phyloP scores from a whole-genome alignment of 148 eudicot genomes.

The Mesembryanthemum crystallinum region DNA sequence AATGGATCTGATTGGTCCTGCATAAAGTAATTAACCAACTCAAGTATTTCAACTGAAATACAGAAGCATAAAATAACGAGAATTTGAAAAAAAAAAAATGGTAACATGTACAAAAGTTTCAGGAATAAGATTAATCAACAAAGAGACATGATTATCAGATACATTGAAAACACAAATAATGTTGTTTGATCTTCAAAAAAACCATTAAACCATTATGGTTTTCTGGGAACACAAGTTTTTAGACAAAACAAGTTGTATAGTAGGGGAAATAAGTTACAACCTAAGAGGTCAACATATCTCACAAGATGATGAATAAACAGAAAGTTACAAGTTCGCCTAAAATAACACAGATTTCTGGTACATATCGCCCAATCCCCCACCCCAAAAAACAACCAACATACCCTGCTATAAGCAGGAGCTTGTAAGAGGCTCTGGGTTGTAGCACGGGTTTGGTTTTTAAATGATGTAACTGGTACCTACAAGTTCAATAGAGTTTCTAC shows the following conservation, averaged over 20 bases:
- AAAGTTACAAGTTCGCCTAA: no score
- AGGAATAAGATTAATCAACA: neutral
- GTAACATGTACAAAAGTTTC: neutral
- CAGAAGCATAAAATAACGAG: neutral
- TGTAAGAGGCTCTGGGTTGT: neutral
- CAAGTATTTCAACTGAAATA: constrained; percentile 5
- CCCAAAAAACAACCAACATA: neutral
- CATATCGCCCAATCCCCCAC: no score
- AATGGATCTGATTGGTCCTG: constrained; percentile 86
- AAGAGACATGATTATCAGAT: neutral
- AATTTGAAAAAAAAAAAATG: neutral
- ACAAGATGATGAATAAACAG: no score
- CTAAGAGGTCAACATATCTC: no score
- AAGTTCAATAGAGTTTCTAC: neutral
- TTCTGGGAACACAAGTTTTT: no score
- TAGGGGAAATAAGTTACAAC: no score
- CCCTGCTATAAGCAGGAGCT: neutral
- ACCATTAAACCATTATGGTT: no score
- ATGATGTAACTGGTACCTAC: neutral
- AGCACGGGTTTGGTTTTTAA: neutral
- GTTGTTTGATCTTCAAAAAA: no score
- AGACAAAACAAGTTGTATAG: no score
- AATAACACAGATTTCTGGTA: no score
- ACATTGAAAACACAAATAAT: neutral
- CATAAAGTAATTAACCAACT: constrained; percentile 15